These are phyloP conservation scores for Arabidopsis suecica DNA, from an alignment of 345 rosid species.

Conservation along the genomic window DNA sequence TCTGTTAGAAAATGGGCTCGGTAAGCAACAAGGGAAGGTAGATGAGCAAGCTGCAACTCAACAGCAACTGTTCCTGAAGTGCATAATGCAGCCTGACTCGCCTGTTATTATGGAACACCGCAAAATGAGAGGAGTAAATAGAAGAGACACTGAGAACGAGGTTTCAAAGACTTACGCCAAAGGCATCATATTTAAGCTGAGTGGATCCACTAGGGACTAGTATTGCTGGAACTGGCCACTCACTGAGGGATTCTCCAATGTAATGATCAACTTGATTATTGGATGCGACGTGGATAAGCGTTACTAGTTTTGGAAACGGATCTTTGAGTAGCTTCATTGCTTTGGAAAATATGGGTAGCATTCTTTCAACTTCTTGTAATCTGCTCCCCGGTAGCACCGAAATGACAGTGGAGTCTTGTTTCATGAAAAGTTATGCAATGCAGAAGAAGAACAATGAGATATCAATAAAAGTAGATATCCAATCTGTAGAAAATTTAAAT, in stretches of 20 bases:
- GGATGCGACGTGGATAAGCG: constrained; percentile 79
- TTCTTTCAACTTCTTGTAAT: constrained; percentile 83
- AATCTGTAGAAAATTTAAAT: background rate
- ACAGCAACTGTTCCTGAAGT: constrained; percentile 98
- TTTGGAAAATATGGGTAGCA: constrained; percentile 79
- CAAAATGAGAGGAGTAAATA: constrained; percentile 17
- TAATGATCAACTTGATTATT: constrained; percentile 70
- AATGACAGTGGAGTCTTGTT: constrained; percentile 69
- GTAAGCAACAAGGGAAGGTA: constrained; percentile 87
- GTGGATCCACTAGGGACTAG: constrained; percentile 71
- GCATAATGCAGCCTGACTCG: constrained; percentile 80
- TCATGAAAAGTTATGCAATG: constrained; percentile 14
- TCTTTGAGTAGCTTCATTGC: constrained; percentile 59
- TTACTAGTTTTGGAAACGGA: constrained; percentile 56
- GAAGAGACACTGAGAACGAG: background rate
- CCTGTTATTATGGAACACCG: constrained; percentile 54
- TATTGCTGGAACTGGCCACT: constrained; percentile 82
- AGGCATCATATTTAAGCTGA: constrained; percentile 73
- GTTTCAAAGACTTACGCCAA: constrained; percentile 58
- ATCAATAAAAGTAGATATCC: constrained; percentile 10
- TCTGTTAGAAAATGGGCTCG: constrained; percentile 85
- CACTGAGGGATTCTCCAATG: constrained; percentile 42
- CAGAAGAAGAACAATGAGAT: constrained; percentile 12
- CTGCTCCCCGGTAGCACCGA: constrained; percentile 94
- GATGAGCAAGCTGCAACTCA: constrained; percentile 79